phyloP scores from a whole-genome alignment of 2,329 filamentous ascomycete genomes.

The Sporothrix humicola region DNA sequence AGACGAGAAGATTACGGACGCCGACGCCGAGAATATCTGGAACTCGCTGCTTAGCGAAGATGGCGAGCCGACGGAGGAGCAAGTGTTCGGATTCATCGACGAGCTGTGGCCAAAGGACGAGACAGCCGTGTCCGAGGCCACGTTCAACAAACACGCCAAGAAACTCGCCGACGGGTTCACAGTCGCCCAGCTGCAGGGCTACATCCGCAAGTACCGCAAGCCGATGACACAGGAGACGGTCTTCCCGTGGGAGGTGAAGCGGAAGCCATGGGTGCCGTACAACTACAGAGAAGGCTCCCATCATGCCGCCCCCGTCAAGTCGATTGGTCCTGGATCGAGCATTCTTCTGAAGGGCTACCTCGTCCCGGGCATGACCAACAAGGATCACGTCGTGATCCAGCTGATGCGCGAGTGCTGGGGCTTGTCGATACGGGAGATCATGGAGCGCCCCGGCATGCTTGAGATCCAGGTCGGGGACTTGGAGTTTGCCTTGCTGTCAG shows the following conservation, averaged over 20 bases:
- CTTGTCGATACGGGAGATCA: conserved; percentile 54
- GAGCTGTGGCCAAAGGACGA: conserved; percentile 53
- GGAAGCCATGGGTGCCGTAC: conserved; percentile 52
- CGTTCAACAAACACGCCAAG: conserved; percentile 51
- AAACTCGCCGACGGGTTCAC: conserved; percentile 56
- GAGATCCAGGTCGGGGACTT: conserved; percentile 48
- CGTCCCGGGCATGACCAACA: conserved; percentile 41
- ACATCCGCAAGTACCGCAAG: conserved; percentile 43
- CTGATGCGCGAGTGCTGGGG: conserved; percentile 59
- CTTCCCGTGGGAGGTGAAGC: conserved; percentile 50
- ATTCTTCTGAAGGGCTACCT: conserved; percentile 35
- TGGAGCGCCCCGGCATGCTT: conserved; percentile 51
- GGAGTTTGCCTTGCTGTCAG: conserved; percentile 54
- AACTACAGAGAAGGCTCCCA: conserved; percentile 34
- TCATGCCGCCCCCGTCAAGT: neutral
- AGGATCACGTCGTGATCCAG: conserved; percentile 50
- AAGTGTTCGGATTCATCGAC: conserved; percentile 55
- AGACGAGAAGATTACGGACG: conserved; percentile 9
- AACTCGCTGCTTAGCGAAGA: conserved; percentile 26
- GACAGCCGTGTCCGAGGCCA: conserved; percentile 46
- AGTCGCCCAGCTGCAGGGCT: conserved; percentile 51
- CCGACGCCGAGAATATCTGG: conserved; percentile 32
- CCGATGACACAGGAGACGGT: neutral
- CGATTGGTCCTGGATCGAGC: conserved; percentile 30
- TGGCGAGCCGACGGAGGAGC: conserved; percentile 42